Conservation (phyloP, 2,329 filamentous ascomycete species). For the Exophiala spinifera region DNA sequence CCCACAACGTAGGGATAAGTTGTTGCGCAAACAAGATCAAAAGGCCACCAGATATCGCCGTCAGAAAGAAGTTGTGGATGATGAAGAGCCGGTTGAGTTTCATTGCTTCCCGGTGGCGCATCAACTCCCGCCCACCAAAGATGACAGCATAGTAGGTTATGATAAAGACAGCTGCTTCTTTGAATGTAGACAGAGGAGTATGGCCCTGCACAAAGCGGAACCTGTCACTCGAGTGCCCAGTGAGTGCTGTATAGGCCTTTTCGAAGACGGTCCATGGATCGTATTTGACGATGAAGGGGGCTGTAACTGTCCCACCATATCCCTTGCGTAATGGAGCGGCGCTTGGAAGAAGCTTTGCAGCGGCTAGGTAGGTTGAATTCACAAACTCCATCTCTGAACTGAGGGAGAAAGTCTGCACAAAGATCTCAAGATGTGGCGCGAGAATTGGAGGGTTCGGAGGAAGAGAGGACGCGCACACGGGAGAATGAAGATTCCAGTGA, state of each 20-base stretch:
- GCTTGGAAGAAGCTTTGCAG: slow-evolving; percentile 7
- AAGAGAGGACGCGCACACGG: not conserved
- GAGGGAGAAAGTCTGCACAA: not conserved
- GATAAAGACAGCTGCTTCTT: slow-evolving; percentile 71
- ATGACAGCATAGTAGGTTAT: slow-evolving; percentile 83
- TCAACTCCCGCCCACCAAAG: slow-evolving; percentile 80
- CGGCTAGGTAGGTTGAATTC: slow-evolving; percentile 17
- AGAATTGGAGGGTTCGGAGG: not conserved
- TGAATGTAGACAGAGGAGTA: slow-evolving; percentile 83
- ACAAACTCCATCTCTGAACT: slow-evolving; percentile 12
- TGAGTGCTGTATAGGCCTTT: slow-evolving; percentile 68
- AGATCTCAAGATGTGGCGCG: too few species aligned
- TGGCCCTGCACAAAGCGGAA: slow-evolving; percentile 74
- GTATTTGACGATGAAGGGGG: not conserved
- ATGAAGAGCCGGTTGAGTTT: slow-evolving; percentile 84
- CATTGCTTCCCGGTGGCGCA: slow-evolving; percentile 57
- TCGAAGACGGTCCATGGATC: slow-evolving; percentile 82
- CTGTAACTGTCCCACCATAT: not conserved
- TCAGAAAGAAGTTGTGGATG: slow-evolving; percentile 94
- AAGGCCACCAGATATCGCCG: slow-evolving; percentile 74
- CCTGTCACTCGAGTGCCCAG: slow-evolving; percentile 73
- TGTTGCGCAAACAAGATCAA: slow-evolving; percentile 87
- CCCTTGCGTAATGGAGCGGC: slow-evolving; percentile 1
- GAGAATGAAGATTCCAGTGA: too few species aligned
- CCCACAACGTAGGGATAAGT: slow-evolving; percentile 77